These are phyloP conservation scores for Ceratobasidium sp. DNA, from an alignment of 1,284 basidiomycete species.

Conservation along the genomic window DNA sequence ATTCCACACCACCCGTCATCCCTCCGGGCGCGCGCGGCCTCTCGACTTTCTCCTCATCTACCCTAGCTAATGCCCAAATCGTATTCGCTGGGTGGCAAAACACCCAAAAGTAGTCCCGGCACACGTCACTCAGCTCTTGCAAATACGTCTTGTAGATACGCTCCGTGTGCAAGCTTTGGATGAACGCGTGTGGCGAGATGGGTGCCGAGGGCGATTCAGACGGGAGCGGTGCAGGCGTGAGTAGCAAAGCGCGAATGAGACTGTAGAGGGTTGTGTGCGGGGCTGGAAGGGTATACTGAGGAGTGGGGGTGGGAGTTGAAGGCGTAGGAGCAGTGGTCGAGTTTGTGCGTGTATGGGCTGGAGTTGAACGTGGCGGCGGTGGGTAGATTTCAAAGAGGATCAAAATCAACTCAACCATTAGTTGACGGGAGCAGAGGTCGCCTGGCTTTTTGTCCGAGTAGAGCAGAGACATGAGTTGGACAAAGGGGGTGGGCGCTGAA, in stretches of 20 bases:
- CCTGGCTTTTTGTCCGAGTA: slow-evolving; percentile 98
- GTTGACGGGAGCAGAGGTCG: slow-evolving; percentile 87
- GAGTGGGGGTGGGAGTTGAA: slow-evolving; percentile 59
- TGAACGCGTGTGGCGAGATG: slow-evolving; percentile 86
- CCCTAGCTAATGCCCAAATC: slow-evolving; percentile 84
- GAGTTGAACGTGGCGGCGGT: slow-evolving; percentile 47
- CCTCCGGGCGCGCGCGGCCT: slow-evolving; percentile 95
- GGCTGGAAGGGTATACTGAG: slow-evolving; percentile 68
- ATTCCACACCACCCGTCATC: slow-evolving; percentile 98
- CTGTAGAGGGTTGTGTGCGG: slow-evolving; percentile 79
- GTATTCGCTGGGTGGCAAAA: slow-evolving; percentile 96
- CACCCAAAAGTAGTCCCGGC: slow-evolving; percentile 98
- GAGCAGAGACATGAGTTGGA: slow-evolving; percentile 81
- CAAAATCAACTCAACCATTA: slow-evolving; percentile 87
- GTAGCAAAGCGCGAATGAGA: slow-evolving; percentile 72
- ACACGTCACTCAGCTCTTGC: slow-evolving; percentile 87
- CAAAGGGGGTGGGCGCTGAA: slow-evolving; percentile 86
- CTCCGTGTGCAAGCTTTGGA: slow-evolving; percentile 82
- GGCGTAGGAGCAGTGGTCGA: slow-evolving; percentile 47
- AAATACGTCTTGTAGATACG: slow-evolving; percentile 93
- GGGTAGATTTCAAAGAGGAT: slow-evolving; percentile 88
- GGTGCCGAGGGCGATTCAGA: slow-evolving; percentile 72
- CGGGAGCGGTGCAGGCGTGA: slow-evolving; percentile 79
- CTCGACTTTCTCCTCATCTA: slow-evolving; percentile 85
- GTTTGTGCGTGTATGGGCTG: slow-evolving; percentile 51